Percentiles rank a stretch among this genome's conserved stretches.
Evolutionary conservation across 768 basidiomycete species (phyloP).

Genomic region (Pulveroboletus sp.): DNA sequence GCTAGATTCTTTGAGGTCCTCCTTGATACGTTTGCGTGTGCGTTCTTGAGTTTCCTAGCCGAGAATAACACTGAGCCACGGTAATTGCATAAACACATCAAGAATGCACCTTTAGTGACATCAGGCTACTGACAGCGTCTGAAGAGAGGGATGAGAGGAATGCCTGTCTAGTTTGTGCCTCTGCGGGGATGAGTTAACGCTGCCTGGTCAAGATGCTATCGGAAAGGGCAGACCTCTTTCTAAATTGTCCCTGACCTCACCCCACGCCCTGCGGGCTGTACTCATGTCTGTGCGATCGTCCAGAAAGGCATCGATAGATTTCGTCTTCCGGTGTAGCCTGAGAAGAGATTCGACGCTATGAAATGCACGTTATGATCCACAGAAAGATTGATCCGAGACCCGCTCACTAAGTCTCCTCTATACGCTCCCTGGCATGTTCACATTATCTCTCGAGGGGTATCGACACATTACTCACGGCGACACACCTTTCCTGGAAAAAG

Average conservation of each 20-base stretch:
- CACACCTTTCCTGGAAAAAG: constrained; percentile 85
- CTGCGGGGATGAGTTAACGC: constrained; percentile 35
- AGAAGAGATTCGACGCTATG: constrained; percentile 68
- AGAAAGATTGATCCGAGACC: not conserved
- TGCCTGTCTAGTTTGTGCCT: constrained; percentile 77
- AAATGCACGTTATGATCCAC: constrained; percentile 2
- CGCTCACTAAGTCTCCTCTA: constrained; percentile 81
- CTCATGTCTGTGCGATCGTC: constrained; percentile 68
- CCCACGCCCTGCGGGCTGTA: constrained; percentile 71
- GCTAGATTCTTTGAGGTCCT: constrained; percentile 81
- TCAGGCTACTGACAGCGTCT: constrained; percentile 72
- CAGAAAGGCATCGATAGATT: constrained; percentile 61
- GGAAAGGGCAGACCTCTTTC: constrained; percentile 57
- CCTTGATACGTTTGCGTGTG: constrained; percentile 87
- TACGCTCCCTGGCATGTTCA: constrained; percentile 52
- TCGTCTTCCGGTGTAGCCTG: constrained; percentile 68
- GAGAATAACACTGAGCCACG: not conserved
- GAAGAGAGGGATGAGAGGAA: constrained; percentile 64
- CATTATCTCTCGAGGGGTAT: constrained; percentile 19
- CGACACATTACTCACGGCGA: constrained; percentile 11
- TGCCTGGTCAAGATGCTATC: not conserved
- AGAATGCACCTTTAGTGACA: constrained; percentile 53
- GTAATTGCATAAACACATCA: not conserved
- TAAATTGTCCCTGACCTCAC: constrained; percentile 78
- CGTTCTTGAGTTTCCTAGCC: constrained; percentile 83